A percentile compares a stretch with the other conserved stretches of the same genome.
phyloP scores from a whole-genome alignment of 139 green algal species.

The Chlamydomonas sp. region DNA sequence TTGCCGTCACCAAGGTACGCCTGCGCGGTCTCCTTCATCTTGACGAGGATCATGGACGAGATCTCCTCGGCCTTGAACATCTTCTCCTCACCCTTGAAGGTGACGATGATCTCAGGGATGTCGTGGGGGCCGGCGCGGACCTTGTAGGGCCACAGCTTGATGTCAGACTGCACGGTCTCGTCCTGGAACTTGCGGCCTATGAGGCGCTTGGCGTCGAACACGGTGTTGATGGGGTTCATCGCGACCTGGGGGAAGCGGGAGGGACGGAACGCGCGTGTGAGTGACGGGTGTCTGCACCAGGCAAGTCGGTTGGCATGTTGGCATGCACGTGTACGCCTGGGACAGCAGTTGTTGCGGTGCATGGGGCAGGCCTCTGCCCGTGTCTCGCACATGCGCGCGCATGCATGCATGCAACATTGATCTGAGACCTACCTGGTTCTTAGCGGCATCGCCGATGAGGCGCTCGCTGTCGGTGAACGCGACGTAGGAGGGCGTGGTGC shows the following conservation, averaged over 20 bases:
- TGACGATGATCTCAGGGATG: slow-evolving; percentile 10
- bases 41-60: slow-evolving; percentile 91
- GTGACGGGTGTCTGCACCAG: no score
- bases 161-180: slow-evolving; percentile 75
- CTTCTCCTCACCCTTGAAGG: slow-evolving; percentile 88
- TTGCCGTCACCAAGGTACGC: slow-evolving; percentile 57
- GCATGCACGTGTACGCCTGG: no score
- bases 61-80: slow-evolving; percentile 92
- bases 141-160: slow-evolving; percentile 87
- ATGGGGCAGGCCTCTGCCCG: no score
- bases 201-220: slow-evolving; percentile 97
- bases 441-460: slow-evolving; percentile 91
- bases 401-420: no score
- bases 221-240: slow-evolving; percentile 67
- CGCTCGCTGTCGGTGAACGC: slow-evolving; percentile 96
- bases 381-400: no score
- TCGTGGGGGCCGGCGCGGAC: slow-evolving; percentile 24
- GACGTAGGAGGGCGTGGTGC: slow-evolving; percentile 93
- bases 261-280: no score
- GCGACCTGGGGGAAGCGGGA: slow-evolving; percentile 28
- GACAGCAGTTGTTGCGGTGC: no score
- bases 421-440: slow-evolving; percentile 81
- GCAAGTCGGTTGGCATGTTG: no score
- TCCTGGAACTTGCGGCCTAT: slow-evolving; percentile 75
- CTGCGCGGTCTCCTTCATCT: slow-evolving; percentile 94